These are phyloP conservation scores for Urochloa ruziziensis DNA, from an alignment of 176 grass and related monocot genomes.

Conservation along the genomic window DNA sequence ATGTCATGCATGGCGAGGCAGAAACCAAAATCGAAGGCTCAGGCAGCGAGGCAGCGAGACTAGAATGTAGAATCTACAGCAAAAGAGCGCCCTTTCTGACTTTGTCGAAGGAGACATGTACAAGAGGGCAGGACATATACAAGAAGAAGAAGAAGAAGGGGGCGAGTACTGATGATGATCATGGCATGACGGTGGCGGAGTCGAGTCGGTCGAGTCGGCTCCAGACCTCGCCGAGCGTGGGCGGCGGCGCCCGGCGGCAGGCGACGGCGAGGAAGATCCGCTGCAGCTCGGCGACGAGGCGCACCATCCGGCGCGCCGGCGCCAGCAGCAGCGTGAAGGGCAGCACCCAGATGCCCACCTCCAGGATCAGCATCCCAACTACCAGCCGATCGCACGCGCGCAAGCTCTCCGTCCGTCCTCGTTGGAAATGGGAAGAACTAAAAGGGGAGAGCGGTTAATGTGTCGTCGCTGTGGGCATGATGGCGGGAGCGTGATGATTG, in stretches of 20 bases:
- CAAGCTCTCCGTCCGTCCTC: neutral
- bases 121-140: too few relatives aligned
- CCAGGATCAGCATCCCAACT: slow-evolving; percentile 59
- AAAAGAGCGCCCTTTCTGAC: neutral
- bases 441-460: neutral
- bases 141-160: neutral
- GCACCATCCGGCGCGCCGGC: slow-evolving; percentile 57
- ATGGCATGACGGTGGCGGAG: slow-evolving; percentile 51
- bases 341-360: slow-evolving; percentile 68
- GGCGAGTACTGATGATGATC: neutral
- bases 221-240: slow-evolving; percentile 35
- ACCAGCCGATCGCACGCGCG: neutral
- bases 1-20: neutral
- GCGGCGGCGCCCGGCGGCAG: neutral
- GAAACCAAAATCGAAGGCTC: neutral
- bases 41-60: too few relatives aligned
- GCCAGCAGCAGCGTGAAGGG: slow-evolving; percentile 70
- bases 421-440: neutral
- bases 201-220: slow-evolving; percentile 58
- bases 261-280: slow-evolving; percentile 43
- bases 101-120: neutral
- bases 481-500: too few relatives aligned
- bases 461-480: neutral
- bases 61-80: neutral
- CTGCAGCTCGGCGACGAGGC: slow-evolving; percentile 56